Evolutionary conservation across 2,329 filamentous ascomycete genomes (phyloP), one percentile per base, ranked within the genome.

Genomic region (Venturia nashicola): DNA sequence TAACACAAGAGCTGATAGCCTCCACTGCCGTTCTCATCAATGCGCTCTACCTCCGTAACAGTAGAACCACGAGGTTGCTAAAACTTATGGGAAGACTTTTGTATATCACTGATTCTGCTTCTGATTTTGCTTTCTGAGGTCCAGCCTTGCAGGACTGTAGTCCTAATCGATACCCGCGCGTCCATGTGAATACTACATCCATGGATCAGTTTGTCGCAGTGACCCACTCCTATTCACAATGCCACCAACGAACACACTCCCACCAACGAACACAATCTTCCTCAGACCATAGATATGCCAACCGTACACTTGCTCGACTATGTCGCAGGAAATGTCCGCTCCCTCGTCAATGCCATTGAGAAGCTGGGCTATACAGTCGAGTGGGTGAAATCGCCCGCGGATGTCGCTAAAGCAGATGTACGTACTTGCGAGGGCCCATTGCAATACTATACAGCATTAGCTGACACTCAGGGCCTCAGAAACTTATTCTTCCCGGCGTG

Each of bases 321-420:
- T 75, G 93, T 97, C 68, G 93, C 94, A 66, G 94, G 94, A 72
- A 99, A 99, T 76, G 87, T 99, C 70, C 88, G 93, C 68, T 97
- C 92, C 67, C 84, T 99, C 71, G 93, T 92, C 73, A 99, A 99
- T 80, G 94, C 93, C 70, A 96, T 99, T 72, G 93, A 99, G 76
- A 96, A 94, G 76, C 83, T 93, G 65, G 94, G 94, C 66, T 97
- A 93, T 75, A 84, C 89, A 55, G 90, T 99, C 59, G 89, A 94
- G 79, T 97, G 93, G 94, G 82, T 99, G 69, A 88, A 83, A 70
- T 86, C 86, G 42, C 94, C 94, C 5, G 86, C 89, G 69, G 91
- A 97, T 76, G 85, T 99, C 63, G 79, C 85, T 67, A 86, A 87
- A 70, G 94, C 93, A 68, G 90, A 96, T 77, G 92, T 96, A 80